Evolutionary conservation across 176 grass and related monocot genomes (phyloP).

Genomic region (Microstegium vimineum): DNA sequence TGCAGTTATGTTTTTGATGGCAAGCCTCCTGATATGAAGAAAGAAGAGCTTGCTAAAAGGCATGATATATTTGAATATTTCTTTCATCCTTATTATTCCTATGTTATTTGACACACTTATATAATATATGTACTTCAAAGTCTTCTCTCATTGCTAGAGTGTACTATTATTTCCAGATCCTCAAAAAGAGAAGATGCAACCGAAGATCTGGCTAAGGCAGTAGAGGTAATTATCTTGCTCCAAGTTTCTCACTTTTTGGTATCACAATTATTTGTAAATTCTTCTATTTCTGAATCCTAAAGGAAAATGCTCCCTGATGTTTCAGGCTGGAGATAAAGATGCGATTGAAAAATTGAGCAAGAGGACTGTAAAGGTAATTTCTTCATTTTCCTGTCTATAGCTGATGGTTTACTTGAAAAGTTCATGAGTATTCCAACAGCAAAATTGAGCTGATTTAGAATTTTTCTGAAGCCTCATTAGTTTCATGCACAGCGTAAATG

Average conservation of each 20-base stretch:
- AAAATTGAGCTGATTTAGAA: neutral
- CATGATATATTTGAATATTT: conserved; percentile 11
- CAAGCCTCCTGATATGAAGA: conserved; percentile 93
- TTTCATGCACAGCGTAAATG: neutral
- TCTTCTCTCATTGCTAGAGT: neutral
- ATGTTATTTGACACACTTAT: neutral
- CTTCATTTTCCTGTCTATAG: conserved; percentile 2
- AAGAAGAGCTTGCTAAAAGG: conserved; percentile 84
- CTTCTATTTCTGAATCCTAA: conserved; percentile 7
- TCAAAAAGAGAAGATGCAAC: conserved; percentile 95
- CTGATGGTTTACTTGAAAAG: neutral
- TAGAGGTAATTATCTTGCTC: conserved; percentile 53
- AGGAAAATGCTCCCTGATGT: conserved; percentile 1
- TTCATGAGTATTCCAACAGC: neutral
- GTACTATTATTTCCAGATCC: conserved; percentile 38
- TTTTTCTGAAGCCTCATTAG: neutral
- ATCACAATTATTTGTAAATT: neutral
- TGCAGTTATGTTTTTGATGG: conserved; percentile 98
- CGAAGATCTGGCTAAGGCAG: conserved; percentile 59
- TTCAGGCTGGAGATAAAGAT: conserved; percentile 73
- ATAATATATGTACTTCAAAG: conserved; percentile 1
- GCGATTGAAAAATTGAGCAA: conserved; percentile 95
- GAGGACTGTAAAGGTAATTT: conserved; percentile 87
- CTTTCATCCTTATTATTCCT: conserved; percentile 4
- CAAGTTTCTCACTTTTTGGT: neutral